Evolutionary conservation across 176 grass and related monocot genomes (phyloP), one percentile per base, ranked within the genome.

Genomic region (Tillandsia leiboldiana): DNA sequence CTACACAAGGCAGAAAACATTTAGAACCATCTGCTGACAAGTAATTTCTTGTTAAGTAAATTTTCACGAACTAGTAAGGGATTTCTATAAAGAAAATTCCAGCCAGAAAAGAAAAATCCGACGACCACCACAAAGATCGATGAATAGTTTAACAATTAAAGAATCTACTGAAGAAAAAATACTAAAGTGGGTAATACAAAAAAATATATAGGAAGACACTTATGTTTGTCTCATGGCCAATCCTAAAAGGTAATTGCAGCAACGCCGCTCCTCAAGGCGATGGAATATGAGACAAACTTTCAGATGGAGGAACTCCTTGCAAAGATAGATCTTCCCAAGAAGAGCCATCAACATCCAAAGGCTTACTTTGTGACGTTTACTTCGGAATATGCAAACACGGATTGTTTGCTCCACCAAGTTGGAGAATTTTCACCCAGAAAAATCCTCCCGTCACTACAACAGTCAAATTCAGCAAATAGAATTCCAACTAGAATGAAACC

Each of bases 211-310:
- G 33, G 33, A 42, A 42, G 33, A 42, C 3, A 6, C 9, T 1
- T 9, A 62, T 84, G 47, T 73, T n/a, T 42, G 84, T 70, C 84
- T 87, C 81, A 91, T 87, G 88, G 88, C 84, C 59, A 77, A 64
- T 79, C 81, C 74, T 78, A 67, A 91, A 77, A 78, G 72, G 77
- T 83, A 66, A 91, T 10, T 64, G 81, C 84, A 69, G 72, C 81
- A 12, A 84, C 26, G 64, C 85, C 75, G 0, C 78, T 81, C 68
- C 78, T 72, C 70, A 87, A 82, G 78, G 66, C 71, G 2, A 91
- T 87, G 88, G 84, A 91, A 91, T 87, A 91, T 91, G 81, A 91
- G 81, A 79, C 72, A 12, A n/a, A 0, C 81, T 48, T 53, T 65
- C 48, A 18, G 9, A 81, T 83, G 88, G 88, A 91, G 72, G 71